Evolutionary conservation across 2,329 filamentous ascomycete species (phyloP).

Genomic region (Xylaria sp.): DNA sequence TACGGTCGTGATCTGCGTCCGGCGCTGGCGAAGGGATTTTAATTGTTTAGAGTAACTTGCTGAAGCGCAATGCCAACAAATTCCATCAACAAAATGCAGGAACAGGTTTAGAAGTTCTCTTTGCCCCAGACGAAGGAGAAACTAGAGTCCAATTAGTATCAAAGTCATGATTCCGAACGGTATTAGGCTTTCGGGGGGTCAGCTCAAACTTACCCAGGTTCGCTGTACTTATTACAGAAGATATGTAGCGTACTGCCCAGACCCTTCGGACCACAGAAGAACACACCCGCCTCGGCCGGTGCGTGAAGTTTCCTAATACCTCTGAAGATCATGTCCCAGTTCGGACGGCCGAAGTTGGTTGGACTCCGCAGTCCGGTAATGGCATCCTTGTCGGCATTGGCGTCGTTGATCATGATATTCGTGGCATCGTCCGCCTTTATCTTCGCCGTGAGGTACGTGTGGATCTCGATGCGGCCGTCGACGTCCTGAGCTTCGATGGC

Average conservation of each 20-base stretch:
- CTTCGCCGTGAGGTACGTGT: slow-evolving; percentile 85
- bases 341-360: slow-evolving; percentile 83
- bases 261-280: slow-evolving; percentile 85
- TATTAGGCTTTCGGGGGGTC: background rate
- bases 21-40: slow-evolving; percentile 22
- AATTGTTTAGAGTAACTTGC: slow-evolving; percentile 9
- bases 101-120: slow-evolving; percentile 31
- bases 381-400: slow-evolving; percentile 80
- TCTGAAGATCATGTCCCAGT: slow-evolving; percentile 90
- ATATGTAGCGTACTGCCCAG: slow-evolving; percentile 76
- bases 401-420: slow-evolving; percentile 92
- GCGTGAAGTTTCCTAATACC: slow-evolving; percentile 78
- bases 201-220: slow-evolving; percentile 71
- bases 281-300: slow-evolving; percentile 74
- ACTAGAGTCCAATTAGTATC: slow-evolving; percentile 13
- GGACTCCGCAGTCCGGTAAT: slow-evolving; percentile 81
- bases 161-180: background rate
- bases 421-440: slow-evolving; percentile 85
- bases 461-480: slow-evolving; percentile 83
- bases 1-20: slow-evolving; percentile 25
- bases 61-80: slow-evolving; percentile 15
- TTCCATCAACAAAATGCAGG: slow-evolving; percentile 5
- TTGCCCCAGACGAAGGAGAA: slow-evolving; percentile 36
- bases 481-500: slow-evolving; percentile 87
- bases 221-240: slow-evolving; percentile 87